These are phyloP conservation scores for Wickerhamiella sorbophila DNA, from an alignment of 805 yeast genomes.

Conservation along the genomic window DNA sequence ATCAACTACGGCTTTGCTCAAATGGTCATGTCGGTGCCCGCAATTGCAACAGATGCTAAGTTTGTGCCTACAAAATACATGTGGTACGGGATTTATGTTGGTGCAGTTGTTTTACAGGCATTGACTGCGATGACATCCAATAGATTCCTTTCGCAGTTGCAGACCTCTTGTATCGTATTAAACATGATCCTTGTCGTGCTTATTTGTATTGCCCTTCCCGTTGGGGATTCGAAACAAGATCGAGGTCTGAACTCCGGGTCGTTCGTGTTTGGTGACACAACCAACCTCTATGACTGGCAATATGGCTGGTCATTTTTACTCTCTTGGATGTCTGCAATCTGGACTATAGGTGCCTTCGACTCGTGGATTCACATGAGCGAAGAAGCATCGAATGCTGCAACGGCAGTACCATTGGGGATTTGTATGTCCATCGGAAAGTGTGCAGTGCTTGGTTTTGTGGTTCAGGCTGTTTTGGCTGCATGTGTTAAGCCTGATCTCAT, in stretches of 20 bases:
- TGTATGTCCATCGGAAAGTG: conserved; percentile 42
- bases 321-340: conserved; percentile 50
- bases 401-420: conserved; percentile 52
- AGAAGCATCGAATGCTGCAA: conserved; percentile 48
- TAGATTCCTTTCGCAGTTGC: conserved; percentile 41
- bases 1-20: conserved; percentile 47
- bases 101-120: conserved; percentile 41
- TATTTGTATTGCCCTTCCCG: conserved; percentile 49
- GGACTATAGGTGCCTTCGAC: conserved; percentile 68
- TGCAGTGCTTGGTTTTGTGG: conserved; percentile 43
- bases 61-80: conserved; percentile 41
- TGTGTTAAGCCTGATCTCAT: conserved; percentile 26
- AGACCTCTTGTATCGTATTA: conserved; percentile 40
- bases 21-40: conserved; percentile 25
- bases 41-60: conserved; percentile 28
- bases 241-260: conserved; percentile 34
- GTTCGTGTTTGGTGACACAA: conserved; percentile 41
- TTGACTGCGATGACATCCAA: conserved; percentile 44
- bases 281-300: conserved; percentile 39
- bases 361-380: conserved; percentile 60
- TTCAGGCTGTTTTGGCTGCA: conserved; percentile 40
- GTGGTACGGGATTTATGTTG: conserved; percentile 54
- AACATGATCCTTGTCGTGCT: conserved; percentile 40
- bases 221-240: conserved; percentile 28
- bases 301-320: conserved; percentile 42